Conservation (phyloP, 805 yeast genomes). For the Monosporozyma siamensis region DNA sequence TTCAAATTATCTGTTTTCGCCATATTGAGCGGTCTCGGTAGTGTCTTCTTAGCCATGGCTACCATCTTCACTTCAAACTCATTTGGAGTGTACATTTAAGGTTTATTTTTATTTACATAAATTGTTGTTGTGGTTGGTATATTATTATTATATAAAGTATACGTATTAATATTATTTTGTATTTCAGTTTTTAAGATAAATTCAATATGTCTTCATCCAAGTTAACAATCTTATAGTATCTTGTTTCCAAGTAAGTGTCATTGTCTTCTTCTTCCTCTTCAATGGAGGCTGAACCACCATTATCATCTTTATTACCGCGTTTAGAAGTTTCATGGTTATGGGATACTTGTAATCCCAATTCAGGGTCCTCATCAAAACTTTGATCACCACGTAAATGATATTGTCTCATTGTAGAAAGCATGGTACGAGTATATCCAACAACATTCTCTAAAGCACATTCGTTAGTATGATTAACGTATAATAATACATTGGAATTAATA, state of each 20-base stretch:
- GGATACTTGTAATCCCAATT: not conserved
- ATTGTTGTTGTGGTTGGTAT: too few relatives aligned
- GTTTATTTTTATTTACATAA: not conserved
- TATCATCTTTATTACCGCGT: too few relatives aligned
- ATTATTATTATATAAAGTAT: slow-evolving; percentile 1
- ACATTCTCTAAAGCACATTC: slow-evolving; percentile 37
- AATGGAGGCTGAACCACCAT: not conserved
- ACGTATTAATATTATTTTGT: too few relatives aligned
- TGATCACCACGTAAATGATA: slow-evolving; percentile 1
- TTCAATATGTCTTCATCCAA: slow-evolving; percentile 39
- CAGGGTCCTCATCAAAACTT: not conserved
- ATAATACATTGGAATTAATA: slow-evolving; percentile 33
- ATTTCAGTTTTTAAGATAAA: slow-evolving; percentile 1
- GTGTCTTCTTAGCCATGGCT: slow-evolving; percentile 34
- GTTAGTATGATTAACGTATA: slow-evolving; percentile 36
- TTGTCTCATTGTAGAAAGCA: slow-evolving; percentile 27
- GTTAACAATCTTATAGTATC: slow-evolving; percentile 33
- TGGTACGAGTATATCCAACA: slow-evolving; percentile 33
- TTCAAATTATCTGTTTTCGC: slow-evolving; percentile 15
- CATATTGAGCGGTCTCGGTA: slow-evolving; percentile 25
- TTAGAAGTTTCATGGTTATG: not conserved
- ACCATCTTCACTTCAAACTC: slow-evolving; percentile 35
- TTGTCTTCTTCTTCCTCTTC: not conserved
- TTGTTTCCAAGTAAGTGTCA: slow-evolving; percentile 14
- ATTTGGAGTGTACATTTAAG: slow-evolving; percentile 38